phyloP scores from a whole-genome alignment of 208 protist species.

The Acanthamoeba triangularis region DNA sequence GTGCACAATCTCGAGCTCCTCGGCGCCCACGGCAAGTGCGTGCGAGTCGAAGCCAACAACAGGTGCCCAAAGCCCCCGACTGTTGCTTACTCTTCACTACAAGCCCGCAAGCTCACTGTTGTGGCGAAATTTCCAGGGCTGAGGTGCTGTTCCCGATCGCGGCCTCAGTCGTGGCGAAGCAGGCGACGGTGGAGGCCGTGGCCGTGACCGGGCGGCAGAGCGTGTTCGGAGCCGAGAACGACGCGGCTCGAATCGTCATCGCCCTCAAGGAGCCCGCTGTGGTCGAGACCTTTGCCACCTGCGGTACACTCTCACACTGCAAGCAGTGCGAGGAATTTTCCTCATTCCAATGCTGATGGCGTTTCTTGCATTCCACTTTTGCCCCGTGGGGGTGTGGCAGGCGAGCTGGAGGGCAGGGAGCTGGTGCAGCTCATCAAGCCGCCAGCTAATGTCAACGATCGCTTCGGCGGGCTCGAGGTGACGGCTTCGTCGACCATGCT shows the following conservation, averaged over 20 bases:
- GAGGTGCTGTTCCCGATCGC: conserved; percentile 42
- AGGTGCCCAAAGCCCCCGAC: neutral
- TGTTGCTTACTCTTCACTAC: neutral
- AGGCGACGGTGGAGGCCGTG: conserved; percentile 59
- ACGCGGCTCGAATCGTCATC: conserved; percentile 48
- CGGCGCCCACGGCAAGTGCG: neutral
- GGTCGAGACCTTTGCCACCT: conserved; percentile 78
- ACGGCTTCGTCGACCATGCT: conserved; percentile 55
- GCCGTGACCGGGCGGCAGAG: neutral
- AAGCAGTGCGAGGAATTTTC: neutral
- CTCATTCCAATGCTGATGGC: neutral
- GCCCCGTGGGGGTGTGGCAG: too few relatives aligned
- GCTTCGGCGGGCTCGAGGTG: conserved; percentile 77
- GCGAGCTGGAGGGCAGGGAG: neutral
- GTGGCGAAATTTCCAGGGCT: neutral
- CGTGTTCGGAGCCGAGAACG: conserved; percentile 11
- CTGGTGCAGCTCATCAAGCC: conserved; percentile 35
- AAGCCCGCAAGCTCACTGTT: neutral
- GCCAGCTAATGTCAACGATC: conserved; percentile 40
- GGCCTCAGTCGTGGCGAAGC: neutral
- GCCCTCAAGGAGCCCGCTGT: conserved; percentile 50
- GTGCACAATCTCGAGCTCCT: conserved; percentile 31
- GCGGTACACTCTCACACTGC: neutral
- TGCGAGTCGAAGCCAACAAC: conserved; percentile 62
- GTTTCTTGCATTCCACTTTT: neutral